Evolutionary conservation across 331 rosid species (phyloP).

Genomic region (Arachis monticola): DNA sequence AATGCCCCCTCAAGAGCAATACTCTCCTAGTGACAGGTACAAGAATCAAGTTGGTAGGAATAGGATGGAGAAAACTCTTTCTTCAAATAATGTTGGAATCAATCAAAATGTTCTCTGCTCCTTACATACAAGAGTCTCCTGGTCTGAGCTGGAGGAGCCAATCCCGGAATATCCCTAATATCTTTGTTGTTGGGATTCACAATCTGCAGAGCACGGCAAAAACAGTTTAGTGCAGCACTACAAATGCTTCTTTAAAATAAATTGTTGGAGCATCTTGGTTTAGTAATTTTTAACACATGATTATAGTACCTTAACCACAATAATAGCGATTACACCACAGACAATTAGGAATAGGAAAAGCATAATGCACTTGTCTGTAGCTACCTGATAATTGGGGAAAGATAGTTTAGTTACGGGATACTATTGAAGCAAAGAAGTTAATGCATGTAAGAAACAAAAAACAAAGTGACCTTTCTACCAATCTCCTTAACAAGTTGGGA

Average conservation of each 20-base stretch:
- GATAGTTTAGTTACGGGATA: constrained; percentile 30
- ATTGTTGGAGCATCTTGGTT: neutral
- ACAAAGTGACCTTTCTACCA: constrained; percentile 85
- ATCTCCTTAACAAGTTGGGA: constrained; percentile 99
- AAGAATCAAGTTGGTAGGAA: constrained; percentile 38
- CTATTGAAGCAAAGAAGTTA: constrained; percentile 14
- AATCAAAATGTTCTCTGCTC: constrained; percentile 49
- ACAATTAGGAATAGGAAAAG: constrained; percentile 86
- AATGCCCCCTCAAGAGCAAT: constrained; percentile 46
- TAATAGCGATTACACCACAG: constrained; percentile 93
- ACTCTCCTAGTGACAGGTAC: constrained; percentile 42
- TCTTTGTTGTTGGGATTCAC: constrained; percentile 84
- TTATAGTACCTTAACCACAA: constrained; percentile 84
- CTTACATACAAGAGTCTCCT: constrained; percentile 87
- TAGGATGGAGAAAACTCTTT: constrained; percentile 42
- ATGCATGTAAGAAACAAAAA: constrained; percentile 2
- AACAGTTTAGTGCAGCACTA: constrained; percentile 4
- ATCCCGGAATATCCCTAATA: constrained; percentile 85
- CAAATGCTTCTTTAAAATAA: constrained; percentile 10
- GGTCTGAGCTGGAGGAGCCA: constrained; percentile 93
- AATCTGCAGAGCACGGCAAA: constrained; percentile 56
- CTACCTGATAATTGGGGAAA: constrained; percentile 65
- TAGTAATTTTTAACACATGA: neutral
- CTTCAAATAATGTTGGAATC: constrained; percentile 34
- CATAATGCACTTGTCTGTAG: constrained; percentile 99